Percentiles rank a stretch among this genome's conserved stretches.
Evolutionary conservation across 2,329 filamentous ascomycete species (phyloP).

Genomic region (Alternaria brassicicola): DNA sequence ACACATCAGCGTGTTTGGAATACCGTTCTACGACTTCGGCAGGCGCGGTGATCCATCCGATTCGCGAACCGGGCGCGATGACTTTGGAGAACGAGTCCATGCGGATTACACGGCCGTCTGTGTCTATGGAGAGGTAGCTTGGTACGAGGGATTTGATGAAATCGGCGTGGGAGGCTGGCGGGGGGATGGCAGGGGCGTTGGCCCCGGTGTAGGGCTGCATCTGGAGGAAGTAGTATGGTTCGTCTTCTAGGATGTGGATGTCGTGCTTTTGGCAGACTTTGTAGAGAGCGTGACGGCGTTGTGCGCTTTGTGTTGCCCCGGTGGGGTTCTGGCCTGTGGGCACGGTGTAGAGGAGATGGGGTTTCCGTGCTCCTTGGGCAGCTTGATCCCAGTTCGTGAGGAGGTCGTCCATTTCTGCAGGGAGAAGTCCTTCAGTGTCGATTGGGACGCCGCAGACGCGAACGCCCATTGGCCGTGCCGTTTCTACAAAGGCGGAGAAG

Average conservation of each 20-base stretch:
- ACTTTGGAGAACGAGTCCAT: constrained; percentile 96
- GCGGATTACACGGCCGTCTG: constrained; percentile 85
- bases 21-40: constrained; percentile 85
- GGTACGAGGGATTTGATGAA: constrained; percentile 78
- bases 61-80: constrained; percentile 77
- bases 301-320: constrained; percentile 75
- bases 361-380: constrained; percentile 63
- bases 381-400: constrained; percentile 69
- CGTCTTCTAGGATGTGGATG: constrained; percentile 86
- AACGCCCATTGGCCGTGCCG: constrained; percentile 67
- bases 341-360: constrained; percentile 72
- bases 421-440: constrained; percentile 69
- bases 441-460: constrained; percentile 66
- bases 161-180: constrained; percentile 68
- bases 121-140: constrained; percentile 78
- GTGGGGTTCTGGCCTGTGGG: constrained; percentile 91
- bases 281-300: constrained; percentile 76
- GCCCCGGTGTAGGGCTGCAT: constrained; percentile 75
- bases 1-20: constrained; percentile 79
- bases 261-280: constrained; percentile 82
- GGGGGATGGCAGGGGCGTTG: constrained; percentile 57
- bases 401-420: constrained; percentile 66
- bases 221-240: constrained; percentile 94
- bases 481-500: constrained; percentile 77
- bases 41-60: constrained; percentile 89